These are phyloP conservation scores for Backusella westeae DNA, from an alignment of 192 early-diverging fungal genomes.

Conservation along the genomic window DNA sequence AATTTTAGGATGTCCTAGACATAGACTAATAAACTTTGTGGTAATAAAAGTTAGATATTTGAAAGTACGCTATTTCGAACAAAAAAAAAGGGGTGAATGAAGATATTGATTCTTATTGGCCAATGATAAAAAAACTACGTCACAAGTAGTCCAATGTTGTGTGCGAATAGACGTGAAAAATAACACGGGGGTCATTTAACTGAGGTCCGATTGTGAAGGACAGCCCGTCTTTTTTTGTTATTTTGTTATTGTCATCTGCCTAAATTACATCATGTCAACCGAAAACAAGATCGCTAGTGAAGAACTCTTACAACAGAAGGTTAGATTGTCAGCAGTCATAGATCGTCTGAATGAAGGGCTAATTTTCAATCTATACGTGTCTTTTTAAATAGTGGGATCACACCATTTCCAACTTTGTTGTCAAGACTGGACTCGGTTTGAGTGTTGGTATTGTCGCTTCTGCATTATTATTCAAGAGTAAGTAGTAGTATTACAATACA, in stretches of 20 bases:
- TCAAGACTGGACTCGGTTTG: constrained; percentile 80
- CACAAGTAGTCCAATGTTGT: not conserved
- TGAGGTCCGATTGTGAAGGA: not conserved
- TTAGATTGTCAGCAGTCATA: constrained; percentile 20
- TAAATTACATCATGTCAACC: constrained; percentile 13
- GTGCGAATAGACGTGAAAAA: not conserved
- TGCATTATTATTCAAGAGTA: constrained; percentile 83
- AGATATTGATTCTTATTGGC: not conserved
- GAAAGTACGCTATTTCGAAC: no score
- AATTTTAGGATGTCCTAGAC: no score
- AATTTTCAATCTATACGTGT: no score
- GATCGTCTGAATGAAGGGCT: not conserved
- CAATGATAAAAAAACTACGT: not conserved
- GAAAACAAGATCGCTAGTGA: constrained; percentile 52
- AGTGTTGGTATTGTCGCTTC: constrained; percentile 86
- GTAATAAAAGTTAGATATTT: no score
- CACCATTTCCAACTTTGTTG: constrained; percentile 76
- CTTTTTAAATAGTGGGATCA: constrained; percentile 71
- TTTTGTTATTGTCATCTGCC: not conserved
- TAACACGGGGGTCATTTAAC: not conserved
- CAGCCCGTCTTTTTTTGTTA: not conserved
- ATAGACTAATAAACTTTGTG: no score
- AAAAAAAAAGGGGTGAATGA: no score
- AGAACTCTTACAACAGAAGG: constrained; percentile 62
- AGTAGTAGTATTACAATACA: constrained; percentile 13